Evolutionary conservation across 768 basidiomycete genomes (phyloP), one percentile per base, ranked within the genome.

Genomic region (Butyriboletus loyo): DNA sequence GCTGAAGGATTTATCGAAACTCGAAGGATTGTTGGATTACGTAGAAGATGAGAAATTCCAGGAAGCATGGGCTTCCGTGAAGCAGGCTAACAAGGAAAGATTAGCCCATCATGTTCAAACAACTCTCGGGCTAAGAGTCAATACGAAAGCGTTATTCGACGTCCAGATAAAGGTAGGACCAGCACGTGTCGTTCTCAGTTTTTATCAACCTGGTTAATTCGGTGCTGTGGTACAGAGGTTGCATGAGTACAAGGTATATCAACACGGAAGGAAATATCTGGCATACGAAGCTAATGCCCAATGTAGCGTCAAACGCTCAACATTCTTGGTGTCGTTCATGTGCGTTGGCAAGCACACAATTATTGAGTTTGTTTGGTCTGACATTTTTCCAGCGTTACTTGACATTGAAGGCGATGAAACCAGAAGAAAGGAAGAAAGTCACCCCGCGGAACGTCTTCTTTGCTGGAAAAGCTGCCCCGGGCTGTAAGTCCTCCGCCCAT

Each of bases 401-500:
- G 45, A 73, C 71, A 10, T 69, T 97, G 70, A 98, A 98, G 75
- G 77, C 69, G 30, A 83, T 96, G 84, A 76, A 78, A 2, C 80
- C 89, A 0, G 85, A 72, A 27, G 85, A 97, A 67, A 82, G 89
- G 63, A 87, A 88, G 76, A 89, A 89, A 67, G 81, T 87, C 58
- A 84, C 81, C 59, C 88, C 84, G n/a, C 82, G 85, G 47, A 93
- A 92, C 19, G 87, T 92, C n/a, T 89, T 99, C 77, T 98, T 99
- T 58, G 96, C 92, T 30, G 96, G 97, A 57, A 98, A 98, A 69
- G 94, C 96, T 48, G 96, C 96, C 0, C 96, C 96, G 35, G 95
- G 85, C 52, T 92, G 87, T 88, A 66, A 65, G 85, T 74, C 7
- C 19, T 25, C 14, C 11, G 17, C 19, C 28, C 32, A 25, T 36